These are phyloP conservation scores for Oryza punctata DNA, from an alignment of 176 grass and related monocot genomes.

Conservation along the genomic window DNA sequence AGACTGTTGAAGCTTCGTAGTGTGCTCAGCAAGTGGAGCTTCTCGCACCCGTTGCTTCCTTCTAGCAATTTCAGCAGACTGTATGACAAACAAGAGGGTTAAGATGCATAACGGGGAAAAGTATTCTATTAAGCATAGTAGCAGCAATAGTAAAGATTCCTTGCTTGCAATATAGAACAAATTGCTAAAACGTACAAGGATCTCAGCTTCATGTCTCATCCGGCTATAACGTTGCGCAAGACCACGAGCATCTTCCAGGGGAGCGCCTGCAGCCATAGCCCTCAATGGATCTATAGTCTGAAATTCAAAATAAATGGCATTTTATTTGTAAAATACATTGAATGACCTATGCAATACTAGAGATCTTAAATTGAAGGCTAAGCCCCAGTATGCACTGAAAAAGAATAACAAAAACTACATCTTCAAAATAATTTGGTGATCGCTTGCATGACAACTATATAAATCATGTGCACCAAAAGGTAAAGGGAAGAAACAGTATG, in stretches of 20 bases:
- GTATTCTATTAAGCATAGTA: conserved; percentile 17
- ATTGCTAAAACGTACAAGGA: conserved; percentile 45
- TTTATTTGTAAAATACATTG: conserved; percentile 26
- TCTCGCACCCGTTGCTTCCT: conserved; percentile 90
- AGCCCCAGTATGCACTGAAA: conserved; percentile 21
- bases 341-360: conserved; percentile 15
- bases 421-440: background rate
- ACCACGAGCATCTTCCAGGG: conserved; percentile 91
- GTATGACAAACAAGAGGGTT: conserved; percentile 46
- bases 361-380: conserved; percentile 22
- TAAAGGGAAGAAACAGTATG: background rate
- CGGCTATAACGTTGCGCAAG: conserved; percentile 98
- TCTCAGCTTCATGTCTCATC: conserved; percentile 98
- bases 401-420: background rate
- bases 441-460: background rate
- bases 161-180: conserved; percentile 8
- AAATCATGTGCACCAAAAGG: background rate
- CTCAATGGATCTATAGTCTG: conserved; percentile 94
- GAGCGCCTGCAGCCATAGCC: conserved; percentile 60
- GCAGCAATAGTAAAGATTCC: conserved; percentile 18
- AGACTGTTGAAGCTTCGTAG: conserved; percentile 78
- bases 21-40: conserved; percentile 76
- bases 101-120: background rate
- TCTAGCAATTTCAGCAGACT: conserved; percentile 87
- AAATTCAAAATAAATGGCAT: conserved; percentile 41